Percentiles rank a stretch among this genome's conserved stretches.
Conservation (phyloP, 2,329 filamentous ascomycete genomes). For the Aspergillus melleus region DNA sequence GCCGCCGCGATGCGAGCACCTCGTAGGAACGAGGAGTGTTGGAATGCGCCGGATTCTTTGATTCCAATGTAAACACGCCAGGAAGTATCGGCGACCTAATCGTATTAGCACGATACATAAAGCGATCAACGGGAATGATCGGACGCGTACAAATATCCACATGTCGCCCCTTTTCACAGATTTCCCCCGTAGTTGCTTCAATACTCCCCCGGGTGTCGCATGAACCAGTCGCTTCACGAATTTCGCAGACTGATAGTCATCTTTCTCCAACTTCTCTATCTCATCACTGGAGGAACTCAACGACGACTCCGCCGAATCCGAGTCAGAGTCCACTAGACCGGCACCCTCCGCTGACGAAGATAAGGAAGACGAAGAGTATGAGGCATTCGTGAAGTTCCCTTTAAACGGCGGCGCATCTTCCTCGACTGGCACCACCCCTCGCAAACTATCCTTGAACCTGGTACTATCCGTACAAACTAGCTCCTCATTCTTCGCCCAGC, state of each 20-base stretch:
- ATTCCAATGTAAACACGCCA: conserved; percentile 83
- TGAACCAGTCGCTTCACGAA: conserved; percentile 64
- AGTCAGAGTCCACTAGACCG: not conserved
- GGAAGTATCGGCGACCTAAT: conserved; percentile 65
- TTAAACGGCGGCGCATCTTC: conserved; percentile 60
- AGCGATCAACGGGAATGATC: not conserved
- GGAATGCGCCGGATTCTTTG: conserved; percentile 84
- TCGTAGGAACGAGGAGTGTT: conserved; percentile 86
- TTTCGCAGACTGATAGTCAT: conserved; percentile 61
- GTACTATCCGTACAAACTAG: conserved; percentile 73
- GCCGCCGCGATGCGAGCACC: conserved; percentile 79
- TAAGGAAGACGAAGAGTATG: conserved; percentile 25
- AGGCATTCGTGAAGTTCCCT: conserved; percentile 31
- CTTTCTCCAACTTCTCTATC: conserved; percentile 57
- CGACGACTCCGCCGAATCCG: conserved; percentile 10
- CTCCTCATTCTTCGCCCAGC: conserved; percentile 81
- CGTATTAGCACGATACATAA: not conserved
- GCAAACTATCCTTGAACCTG: conserved; percentile 72
- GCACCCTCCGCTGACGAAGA: not conserved
- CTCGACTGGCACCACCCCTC: conserved; percentile 66
- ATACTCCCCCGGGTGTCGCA: conserved; percentile 68
- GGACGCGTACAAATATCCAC: conserved; percentile 74
- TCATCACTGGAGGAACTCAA: conserved; percentile 42
- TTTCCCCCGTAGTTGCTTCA: conserved; percentile 72
- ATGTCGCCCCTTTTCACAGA: conserved; percentile 81